Evolutionary conservation across 768 basidiomycete species (phyloP).

Genomic region (Hortiboletus campestris): DNA sequence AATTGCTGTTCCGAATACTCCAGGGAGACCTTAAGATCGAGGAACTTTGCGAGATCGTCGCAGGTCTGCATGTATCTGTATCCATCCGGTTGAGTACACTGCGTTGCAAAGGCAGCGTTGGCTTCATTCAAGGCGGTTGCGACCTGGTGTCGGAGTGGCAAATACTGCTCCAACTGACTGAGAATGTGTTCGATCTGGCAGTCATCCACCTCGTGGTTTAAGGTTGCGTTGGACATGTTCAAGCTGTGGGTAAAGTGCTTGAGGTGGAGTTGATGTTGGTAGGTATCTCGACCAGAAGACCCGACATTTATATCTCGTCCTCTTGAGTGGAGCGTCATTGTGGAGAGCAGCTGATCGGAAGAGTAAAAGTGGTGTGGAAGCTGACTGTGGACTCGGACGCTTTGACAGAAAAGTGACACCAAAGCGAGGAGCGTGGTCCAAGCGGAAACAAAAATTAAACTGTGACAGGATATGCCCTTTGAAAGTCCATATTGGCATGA

Average conservation of each 20-base stretch:
- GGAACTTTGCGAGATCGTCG: slow-evolving; percentile 7
- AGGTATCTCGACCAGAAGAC: not conserved
- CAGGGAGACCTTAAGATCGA: slow-evolving; percentile 1
- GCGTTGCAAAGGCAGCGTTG: slow-evolving; percentile 13
- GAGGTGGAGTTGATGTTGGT: not conserved
- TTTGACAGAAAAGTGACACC: not conserved
- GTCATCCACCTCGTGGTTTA: not conserved
- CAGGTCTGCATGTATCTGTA: slow-evolving; percentile 8
- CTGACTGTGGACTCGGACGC: not conserved
- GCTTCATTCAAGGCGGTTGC: slow-evolving; percentile 5
- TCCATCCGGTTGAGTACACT: slow-evolving; percentile 14
- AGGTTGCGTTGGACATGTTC: slow-evolving; percentile 11
- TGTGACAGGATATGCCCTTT: not conserved
- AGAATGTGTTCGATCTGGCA: slow-evolving; percentile 4
- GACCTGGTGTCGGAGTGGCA: not conserved
- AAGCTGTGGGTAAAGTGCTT: not conserved
- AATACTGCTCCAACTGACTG: not conserved
- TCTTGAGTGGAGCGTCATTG: slow-evolving; percentile 1
- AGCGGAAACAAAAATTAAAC: slow-evolving; percentile 9
- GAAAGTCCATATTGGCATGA: not conserved
- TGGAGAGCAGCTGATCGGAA: not conserved
- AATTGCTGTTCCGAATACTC: slow-evolving; percentile 6
- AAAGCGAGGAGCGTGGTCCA: slow-evolving; percentile 1
- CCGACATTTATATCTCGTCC: slow-evolving; percentile 8
- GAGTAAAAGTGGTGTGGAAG: not conserved